Base-by-base conservation (phyloP, 225 moss, liverwort and hornwort genomes). In the Rhytidiadelphus loreus region DNA sequence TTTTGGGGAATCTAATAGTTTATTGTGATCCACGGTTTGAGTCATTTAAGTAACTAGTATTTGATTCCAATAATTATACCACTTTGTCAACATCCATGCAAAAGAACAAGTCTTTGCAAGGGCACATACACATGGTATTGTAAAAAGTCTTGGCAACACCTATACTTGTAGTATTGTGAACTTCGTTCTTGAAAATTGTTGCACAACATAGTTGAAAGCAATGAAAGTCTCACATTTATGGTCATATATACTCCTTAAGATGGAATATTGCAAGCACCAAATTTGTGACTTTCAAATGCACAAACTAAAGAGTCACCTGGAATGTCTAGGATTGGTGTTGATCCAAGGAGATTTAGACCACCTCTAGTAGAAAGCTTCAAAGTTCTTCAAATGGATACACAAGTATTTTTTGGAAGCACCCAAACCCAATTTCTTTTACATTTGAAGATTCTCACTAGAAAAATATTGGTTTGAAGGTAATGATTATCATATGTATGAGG, bases 401-500 rank as follows among this genome's bases (percentile, higher is more conserved):
- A 39, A 24, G 22, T n/a, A 23, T 68, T 68, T 68, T 1, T n/a
- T 68, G 22, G 13, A n/a, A n/a, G 23, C 13, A 68, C 11, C n/a
- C 2, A 13, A 68, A 23, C 2, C 13, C 22, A 13, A n/a, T n/a
- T 22, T 68, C 12, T n/a, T n/a, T 22, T n/a, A 12, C 4, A 68
- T 22, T 68, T n/a, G 13, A 37, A 1, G 22, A n/a, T 39, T 68
- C 12, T 23, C 7, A 12, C 7, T n/a, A n/a, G 2, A n/a, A 12
- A n/a, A 23, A 13, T 7, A 22, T 68, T 22, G 13, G 12, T 66
- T 65, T n/a, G 21, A 66, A 66, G 22, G 12, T 12, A 68, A n/a
- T 1, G 4, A n/a, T n/a, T 12, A 8, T 22, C 4, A n/a, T 22
- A 37, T 12, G 0, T 22, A n/a, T n/a, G 22, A n/a, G 2, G 6